Base-by-base conservation (phyloP, 1,284 basidiomycete species). In the Prillingera fragicola region DNA sequence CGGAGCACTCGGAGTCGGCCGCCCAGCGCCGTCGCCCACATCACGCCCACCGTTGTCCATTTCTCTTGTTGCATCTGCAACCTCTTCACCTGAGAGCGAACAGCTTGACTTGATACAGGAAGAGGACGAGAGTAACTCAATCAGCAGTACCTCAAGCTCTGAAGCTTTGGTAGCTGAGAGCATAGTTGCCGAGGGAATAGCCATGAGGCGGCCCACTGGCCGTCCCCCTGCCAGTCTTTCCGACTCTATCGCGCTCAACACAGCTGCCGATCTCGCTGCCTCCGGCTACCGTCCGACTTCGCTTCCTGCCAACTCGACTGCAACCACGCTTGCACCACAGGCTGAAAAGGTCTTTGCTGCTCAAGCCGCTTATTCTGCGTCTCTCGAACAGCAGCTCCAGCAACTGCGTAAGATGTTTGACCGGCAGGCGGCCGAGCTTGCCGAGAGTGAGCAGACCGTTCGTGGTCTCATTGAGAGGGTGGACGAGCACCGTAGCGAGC, bases 361-460 rank as follows among this genome's bases (percentile, higher is more conserved):
- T 2, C 38, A 33, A 7, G 31, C 15, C 2, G 31, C 17, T 9
- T 32, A 41, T 18, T 29, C 29, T 15, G n/a, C 18, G 24, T 33
- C 31, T 15, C 38, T 41, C 17, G 31, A 41, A 14, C n/a, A 19
- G 8, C 18, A 41, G 31, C 14, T 41, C 10, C n/a, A n/a, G n/a
- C n/a, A n/a, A n/a, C n/a, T n/a, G n/a, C n/a, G n/a, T n/a, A n/a
- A n/a, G n/a, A n/a, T n/a, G n/a, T n/a, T n/a, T n/a, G n/a, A n/a
- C n/a, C n/a, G n/a, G n/a, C n/a, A n/a, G n/a, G n/a, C n/a, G n/a
- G n/a, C n/a, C n/a, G n/a, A n/a, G n/a, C n/a, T n/a, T n/a, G n/a
- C n/a, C n/a, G n/a, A n/a, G n/a, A n/a, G n/a, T n/a, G n/a, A n/a
- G n/a, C n/a, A n/a, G n/a, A n/a, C n/a, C n/a, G n/a, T n/a, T n/a